Evolutionary conservation across 176 grass and related monocot species (phyloP).

Genomic region (Avena atlantica): DNA sequence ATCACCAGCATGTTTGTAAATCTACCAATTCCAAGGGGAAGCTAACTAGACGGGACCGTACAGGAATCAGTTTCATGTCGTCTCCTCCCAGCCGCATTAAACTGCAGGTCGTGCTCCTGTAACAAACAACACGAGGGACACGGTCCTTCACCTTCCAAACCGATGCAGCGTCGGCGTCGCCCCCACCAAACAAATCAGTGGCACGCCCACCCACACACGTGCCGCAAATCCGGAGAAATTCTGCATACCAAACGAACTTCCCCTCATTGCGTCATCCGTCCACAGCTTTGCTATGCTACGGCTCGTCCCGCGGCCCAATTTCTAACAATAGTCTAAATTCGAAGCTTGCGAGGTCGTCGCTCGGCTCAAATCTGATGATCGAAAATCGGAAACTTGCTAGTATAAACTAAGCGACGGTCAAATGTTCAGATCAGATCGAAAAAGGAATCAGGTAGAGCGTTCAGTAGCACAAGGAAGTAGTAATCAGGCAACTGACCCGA

Average conservation of each 20-base stretch:
- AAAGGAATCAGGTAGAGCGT: constrained; percentile 4
- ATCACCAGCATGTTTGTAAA: neutral
- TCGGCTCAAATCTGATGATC: constrained; percentile 35
- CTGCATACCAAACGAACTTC: constrained; percentile 26
- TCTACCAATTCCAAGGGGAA: neutral
- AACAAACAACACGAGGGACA: constrained; percentile 22
- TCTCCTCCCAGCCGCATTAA: neutral
- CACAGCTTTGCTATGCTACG: neutral
- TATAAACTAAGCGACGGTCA: neutral
- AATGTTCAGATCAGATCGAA: constrained; percentile 33
- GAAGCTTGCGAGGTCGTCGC: neutral
- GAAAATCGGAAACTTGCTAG: neutral
- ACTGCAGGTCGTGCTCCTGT: neutral
- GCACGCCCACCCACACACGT: constrained; percentile 44
- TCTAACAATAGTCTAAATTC: constrained; percentile 32
- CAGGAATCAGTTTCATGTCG: constrained; percentile 21
- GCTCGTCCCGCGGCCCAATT: constrained; percentile 21
- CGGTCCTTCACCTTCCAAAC: constrained; percentile 37
- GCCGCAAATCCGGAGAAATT: constrained; percentile 33
- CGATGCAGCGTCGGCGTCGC: constrained; percentile 23
- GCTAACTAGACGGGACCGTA: neutral
- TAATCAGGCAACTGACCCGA: constrained; percentile 64
- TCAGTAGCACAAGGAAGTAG: neutral
- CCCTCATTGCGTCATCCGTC: constrained; percentile 10
- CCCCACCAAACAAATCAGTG: constrained; percentile 32